Base-by-base conservation (phyloP, 306 rosid genomes). In the Boehmeria nivea region DNA sequence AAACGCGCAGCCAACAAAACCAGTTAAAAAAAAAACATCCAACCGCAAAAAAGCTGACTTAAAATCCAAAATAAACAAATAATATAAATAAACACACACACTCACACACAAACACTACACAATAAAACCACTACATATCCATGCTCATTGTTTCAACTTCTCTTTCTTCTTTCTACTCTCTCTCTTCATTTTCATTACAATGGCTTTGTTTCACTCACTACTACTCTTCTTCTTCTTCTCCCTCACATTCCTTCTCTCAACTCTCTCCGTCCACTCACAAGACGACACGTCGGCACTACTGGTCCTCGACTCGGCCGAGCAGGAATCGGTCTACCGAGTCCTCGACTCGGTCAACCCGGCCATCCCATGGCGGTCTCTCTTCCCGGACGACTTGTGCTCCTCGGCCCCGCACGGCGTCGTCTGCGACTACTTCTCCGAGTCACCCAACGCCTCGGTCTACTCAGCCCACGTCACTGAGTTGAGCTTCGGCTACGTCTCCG, bases 401-500 rank as follows among this genome's bases (percentile, higher is more conserved):
- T 67, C 82, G 15, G 70, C 81, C 16, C 94, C 95, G 0, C 86
- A 89, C 70, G 95, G 88, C 36, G 58, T 83, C 54, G 74, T 72
- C 23, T 89, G 95, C 39, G 86, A 79, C 58, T 78, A 38, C 43
- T 69, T 75, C 43, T 40, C 61, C 15, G 54, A 63, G 5, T 38
- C 48, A 1, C 34, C 49, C 31, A 8, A 39, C 48, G 50, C 15
- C 8, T 36, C 50, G 4, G 37, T 37, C 43, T 65, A 65, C 2
- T 25, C 82, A 2, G 64, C 21, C 3, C 97, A 79, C 66, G 21
- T 90, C 51, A 68, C 74, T 18, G 77, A 86, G 63, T 76, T 90
- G 39, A 90, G 77, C 58, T 81, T 86, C 42, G 95, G 95, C 11
- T 77, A 64, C 44, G 81, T 86, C 20, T 89, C 97, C 13, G 97